Evolutionary conservation across 306 rosid species (phyloP), one percentile per base, ranked within the genome.

Genomic region (Amphicarpaea edgeworthii): DNA sequence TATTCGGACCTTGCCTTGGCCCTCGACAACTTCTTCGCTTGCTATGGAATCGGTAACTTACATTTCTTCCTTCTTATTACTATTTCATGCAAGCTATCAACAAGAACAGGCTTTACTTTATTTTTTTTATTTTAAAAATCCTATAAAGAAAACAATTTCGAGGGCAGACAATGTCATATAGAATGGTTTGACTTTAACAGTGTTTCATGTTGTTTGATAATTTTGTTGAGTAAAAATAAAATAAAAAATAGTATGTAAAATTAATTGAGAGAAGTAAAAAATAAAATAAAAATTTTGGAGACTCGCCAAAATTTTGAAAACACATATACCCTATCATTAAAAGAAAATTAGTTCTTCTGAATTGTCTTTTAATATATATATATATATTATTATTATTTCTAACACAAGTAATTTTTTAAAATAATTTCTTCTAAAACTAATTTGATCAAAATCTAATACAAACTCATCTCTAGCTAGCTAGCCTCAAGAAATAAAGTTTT

Each of bases 21-120:
- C 7, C 77, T 92, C 88, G 90, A 90, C 73, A 84, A 87, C 16
- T 88, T 92, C 77, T 92, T 90, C 47, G 87, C 69, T 64, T 86
- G 79, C 62, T 82, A 80, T 69, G 90, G 81, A 62, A 76, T 92
- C 6, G 79, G 93, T 90, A 26, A 86, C 82, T 67, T 63, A 16
- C 16, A 11, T 8, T 0, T 70, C 5, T 47, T 54, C 28, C 28
- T 64, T 38, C 12, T 47, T 4, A 14, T n/a, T 47, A 47, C 7
- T 15, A 5, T 46, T 28, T 28, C 32, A 28, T 28, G 32, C 32
- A n/a, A n/a, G n/a, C n/a, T n/a, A n/a, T n/a, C n/a, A n/a, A n/a
- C n/a, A n/a, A n/a, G 32, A 28, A 28, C 32, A 28, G 4, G 32
- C 32, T 28, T 26, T 28, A 28, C 32, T 28, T 3, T 2, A 28